Evolutionary conservation across 352 stramenopile genomes (phyloP).

Genomic region (Globisporangium takayamanum): DNA sequence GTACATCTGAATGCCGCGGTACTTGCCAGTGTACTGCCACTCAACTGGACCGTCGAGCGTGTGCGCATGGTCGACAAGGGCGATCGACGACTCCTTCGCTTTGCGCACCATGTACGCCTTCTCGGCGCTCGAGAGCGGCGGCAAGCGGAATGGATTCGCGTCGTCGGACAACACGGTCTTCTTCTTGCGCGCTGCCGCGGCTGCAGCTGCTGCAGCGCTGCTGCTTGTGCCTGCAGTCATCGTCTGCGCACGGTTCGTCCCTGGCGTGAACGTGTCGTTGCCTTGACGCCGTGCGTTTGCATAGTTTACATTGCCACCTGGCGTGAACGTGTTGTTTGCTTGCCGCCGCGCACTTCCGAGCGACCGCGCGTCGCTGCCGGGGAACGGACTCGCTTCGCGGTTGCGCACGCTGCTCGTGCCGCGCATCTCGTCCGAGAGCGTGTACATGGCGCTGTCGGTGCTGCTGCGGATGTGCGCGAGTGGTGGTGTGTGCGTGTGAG

Average conservation of each 20-base stretch:
- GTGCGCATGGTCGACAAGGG: constrained; percentile 64
- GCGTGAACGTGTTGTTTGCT: not conserved
- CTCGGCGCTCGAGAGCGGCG: constrained; percentile 33
- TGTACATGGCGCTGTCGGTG: constrained; percentile 7
- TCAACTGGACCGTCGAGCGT: constrained; percentile 65
- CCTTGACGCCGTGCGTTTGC: constrained; percentile 4
- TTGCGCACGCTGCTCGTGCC: constrained; percentile 7
- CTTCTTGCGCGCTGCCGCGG: constrained; percentile 4
- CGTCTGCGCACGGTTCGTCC: constrained; percentile 1
- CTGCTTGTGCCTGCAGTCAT: not conserved
- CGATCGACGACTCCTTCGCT: constrained; percentile 59
- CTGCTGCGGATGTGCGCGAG: not conserved
- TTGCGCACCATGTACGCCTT: constrained; percentile 58
- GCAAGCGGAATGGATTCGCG: constrained; percentile 16
- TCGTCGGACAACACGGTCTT: not conserved
- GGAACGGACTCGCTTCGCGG: constrained; percentile 13
- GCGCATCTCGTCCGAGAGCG: constrained; percentile 11
- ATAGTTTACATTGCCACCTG: not conserved
- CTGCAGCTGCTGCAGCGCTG: not conserved
- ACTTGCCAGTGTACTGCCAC: constrained; percentile 74
- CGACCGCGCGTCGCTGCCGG: not conserved
- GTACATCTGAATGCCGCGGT: constrained; percentile 75
- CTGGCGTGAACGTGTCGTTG: constrained; percentile 14
- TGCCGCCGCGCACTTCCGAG: not conserved
- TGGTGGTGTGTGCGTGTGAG: not conserved